Base-by-base conservation (phyloP, 2,329 filamentous ascomycete genomes). In the Verticillium tricorpus region DNA sequence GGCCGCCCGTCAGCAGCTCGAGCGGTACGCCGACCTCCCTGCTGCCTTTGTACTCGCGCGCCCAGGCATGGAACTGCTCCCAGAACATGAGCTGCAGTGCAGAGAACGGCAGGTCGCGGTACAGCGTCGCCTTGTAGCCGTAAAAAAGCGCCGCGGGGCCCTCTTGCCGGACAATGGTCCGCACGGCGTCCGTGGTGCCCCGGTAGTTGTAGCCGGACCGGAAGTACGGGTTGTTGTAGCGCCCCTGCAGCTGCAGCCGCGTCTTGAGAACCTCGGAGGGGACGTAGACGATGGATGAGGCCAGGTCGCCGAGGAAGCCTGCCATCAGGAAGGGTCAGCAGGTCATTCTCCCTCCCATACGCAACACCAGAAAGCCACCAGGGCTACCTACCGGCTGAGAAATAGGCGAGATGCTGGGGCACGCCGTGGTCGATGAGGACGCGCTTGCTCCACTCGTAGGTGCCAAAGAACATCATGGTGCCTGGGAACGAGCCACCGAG, bases 201-300 rank as follows among this genome's bases (percentile, higher is more conserved):
- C 89, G 89, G 74, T 99, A 99, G 74, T 99, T 99, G 78, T 99
- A 99, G 62, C 95, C 95, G 0, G 92, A 97, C 57, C 88, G 82
- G 79, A 98, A 98, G 76, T 89, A 90, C 0, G 95, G 93, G 71
- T 99, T 99, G 76, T 98, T 96, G 78, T 93, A 90, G 63, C 92
- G 91, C 58, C 95, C 96, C 75, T 99, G 95, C 6, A 99, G 84
- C 73, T 99, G 95, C 57, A 98, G 81, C 28, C 95, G 88, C n/a
- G 95, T 99, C 76, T 99, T 99, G 68, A 99, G 84, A 5, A 99
- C 95, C 76, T 99, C 96, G 14, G 94, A 97, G 4, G 95, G 96
- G 5, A 99, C 96, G 72, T 99, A 99, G 63, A 97, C 85, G 63
- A 97, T 83, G 0, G 93, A 97, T 1, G 95, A 94, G 55, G 92